These are phyloP conservation scores for Pyropia yezoensis DNA, from an alignment of 23 red algal genomes.

Conservation along the genomic window DNA sequence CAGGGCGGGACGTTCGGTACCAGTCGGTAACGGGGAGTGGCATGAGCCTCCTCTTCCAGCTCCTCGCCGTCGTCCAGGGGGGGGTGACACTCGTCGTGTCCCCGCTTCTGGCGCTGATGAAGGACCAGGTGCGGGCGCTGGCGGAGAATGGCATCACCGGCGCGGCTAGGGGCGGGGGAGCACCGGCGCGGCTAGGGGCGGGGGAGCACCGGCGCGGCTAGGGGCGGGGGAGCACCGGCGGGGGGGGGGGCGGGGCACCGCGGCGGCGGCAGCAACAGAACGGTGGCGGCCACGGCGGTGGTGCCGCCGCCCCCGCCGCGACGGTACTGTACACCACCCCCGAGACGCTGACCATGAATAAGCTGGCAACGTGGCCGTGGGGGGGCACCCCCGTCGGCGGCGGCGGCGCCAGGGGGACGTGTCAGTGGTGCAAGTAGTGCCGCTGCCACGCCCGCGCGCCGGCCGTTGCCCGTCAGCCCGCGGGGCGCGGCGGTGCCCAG, in stretches of 20 bases:
- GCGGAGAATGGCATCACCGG: constrained; percentile 22
- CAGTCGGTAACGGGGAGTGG: constrained; percentile 83
- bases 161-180: no score
- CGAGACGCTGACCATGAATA: constrained; percentile 42
- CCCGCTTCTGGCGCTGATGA: constrained; percentile 77
- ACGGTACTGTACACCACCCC: constrained; percentile 77
- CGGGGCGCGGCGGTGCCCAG: no score
- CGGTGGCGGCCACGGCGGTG: constrained; percentile 2
- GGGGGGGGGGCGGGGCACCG: no score
- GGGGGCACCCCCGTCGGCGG: no score
- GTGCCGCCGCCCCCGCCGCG: background rate
- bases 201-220: background rate
- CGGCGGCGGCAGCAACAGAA: constrained; percentile 3
- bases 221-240: no score
- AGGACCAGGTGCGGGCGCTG: constrained; percentile 65
- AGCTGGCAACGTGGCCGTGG: no score
- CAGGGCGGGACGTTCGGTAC: constrained; percentile 61
- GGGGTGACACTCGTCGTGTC: constrained; percentile 59
- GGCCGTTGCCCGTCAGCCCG: no score
- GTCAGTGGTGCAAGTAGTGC: no score
- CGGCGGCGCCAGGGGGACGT: no score
- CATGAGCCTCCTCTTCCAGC: constrained; percentile 83
- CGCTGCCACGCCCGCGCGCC: no score
- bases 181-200: background rate
- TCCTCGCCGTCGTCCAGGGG: constrained; percentile 12